phyloP scores from a whole-genome alignment of 2,329 filamentous ascomycete genomes.

The Ceratocystis alfenasii region DNA sequence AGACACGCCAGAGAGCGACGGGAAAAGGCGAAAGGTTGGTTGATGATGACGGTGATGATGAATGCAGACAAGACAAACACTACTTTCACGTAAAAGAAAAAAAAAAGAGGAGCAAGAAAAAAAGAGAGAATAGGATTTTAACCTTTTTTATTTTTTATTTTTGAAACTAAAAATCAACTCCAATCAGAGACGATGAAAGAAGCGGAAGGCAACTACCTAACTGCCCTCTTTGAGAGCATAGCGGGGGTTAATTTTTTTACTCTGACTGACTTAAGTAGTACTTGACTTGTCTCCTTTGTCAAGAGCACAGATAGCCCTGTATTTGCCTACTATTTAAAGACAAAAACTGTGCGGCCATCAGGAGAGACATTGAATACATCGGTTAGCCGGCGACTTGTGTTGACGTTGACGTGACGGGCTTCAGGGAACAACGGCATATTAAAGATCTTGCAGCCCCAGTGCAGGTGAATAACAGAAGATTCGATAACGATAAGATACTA shows the following conservation, averaged over 20 bases:
- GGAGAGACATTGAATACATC: neutral
- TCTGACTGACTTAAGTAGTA: neutral
- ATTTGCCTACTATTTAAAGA: neutral
- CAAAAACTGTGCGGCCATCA: neutral
- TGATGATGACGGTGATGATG: conserved; percentile 14
- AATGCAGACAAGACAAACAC: conserved; percentile 3
- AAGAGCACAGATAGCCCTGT: neutral
- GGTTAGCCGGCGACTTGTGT: neutral
- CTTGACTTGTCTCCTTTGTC: neutral
- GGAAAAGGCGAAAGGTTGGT: neutral
- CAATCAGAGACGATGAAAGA: conserved; percentile 1
- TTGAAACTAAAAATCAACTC: neutral
- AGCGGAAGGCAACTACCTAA: conserved; percentile 1
- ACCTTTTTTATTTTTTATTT: neutral
- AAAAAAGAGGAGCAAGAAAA: conserved; percentile 5
- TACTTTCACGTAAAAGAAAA: neutral
- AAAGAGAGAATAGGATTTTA: neutral
- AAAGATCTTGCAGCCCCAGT: conserved; percentile 4
- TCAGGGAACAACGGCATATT: neutral
- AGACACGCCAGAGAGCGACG: conserved; percentile 14
- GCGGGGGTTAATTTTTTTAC: conserved; percentile 9
- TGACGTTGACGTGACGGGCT: neutral
- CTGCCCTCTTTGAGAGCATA: neutral
- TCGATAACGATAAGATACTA: neutral
- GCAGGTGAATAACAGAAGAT: neutral